Base-by-base conservation (phyloP, 2,329 filamentous ascomycete genomes). In the Colletotrichum sp. region DNA sequence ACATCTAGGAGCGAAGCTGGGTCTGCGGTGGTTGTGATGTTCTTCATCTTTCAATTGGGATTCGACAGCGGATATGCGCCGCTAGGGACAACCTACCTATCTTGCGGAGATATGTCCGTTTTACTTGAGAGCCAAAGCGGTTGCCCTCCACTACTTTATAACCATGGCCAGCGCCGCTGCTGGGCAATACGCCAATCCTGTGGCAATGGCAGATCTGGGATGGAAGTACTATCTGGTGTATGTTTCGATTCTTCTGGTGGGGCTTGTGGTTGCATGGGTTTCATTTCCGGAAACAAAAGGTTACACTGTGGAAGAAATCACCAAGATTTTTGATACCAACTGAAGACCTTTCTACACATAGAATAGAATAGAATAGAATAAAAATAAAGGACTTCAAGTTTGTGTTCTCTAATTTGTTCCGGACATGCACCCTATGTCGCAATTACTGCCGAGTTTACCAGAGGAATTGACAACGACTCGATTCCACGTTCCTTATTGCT, bases 201-300 rank as follows among this genome's bases (percentile, higher is more conserved):
- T 89, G 68, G 90, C 87, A 0, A 80, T 92, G 3, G 85, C 84
- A 0, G 79, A 85, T 2, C 85, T 91, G 39, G 84, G 84, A 0
- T 91, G 89, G 85, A 88, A 84, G 78, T 92, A 89, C 77, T 92
- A 91, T 82, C 88, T 92, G 75, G 85, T 92, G 19, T 92, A 91
- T 72, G 88, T 89, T 59, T 86, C 84, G 9, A 84, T 86, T 1
- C 72, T 88, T 5, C 82, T 83, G 0, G 86, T 87, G 0, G 86
- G 92, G 66, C 89, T 84, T 78, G 87, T 91, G 57, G 80, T 90
- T 68, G 79, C 79, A 4, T 83, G 80, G 22, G 77, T 78, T 1
- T 79, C 77, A 76, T 92, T 91, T 79, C 87, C 86, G 25, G 88
- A 90, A 81, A 90, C 89, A 0, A 89, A 88, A 77, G 85, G 88